A percentile compares a stretch with the other conserved stretches of the same genome.
Conservation (phyloP, 805 yeast species). For the Schwanniomyces sp. region DNA sequence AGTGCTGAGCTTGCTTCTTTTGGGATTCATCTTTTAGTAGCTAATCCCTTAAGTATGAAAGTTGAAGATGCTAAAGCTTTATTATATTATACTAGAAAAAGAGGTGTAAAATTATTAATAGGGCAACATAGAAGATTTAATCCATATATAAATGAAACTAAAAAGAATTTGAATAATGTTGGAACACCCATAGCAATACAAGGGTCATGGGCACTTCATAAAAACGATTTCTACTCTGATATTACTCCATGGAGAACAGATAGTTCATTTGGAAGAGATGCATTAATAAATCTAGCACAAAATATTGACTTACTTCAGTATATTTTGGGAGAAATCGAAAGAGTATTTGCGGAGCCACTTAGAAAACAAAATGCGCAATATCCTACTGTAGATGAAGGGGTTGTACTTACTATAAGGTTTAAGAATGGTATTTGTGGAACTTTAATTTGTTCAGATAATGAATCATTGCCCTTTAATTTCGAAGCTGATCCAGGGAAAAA, state of each 20-base stretch:
- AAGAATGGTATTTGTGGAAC: slow-evolving; percentile 34
- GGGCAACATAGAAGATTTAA: slow-evolving; percentile 43
- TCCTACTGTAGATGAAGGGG: slow-evolving; percentile 38
- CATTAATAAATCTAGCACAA: slow-evolving; percentile 38
- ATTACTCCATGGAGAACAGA: slow-evolving; percentile 33
- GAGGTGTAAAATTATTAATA: slow-evolving; percentile 28
- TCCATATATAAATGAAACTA: slow-evolving; percentile 36
- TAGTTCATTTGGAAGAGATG: slow-evolving; percentile 31
- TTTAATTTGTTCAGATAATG: slow-evolving; percentile 38
- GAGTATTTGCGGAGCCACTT: slow-evolving; percentile 34
- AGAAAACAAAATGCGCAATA: slow-evolving; percentile 23
- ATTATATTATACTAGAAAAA: slow-evolving; percentile 17
- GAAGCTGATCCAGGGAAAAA: slow-evolving; percentile 41
- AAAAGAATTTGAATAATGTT: slow-evolving; percentile 23
- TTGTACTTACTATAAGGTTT: slow-evolving; percentile 31
- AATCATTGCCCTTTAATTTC: slow-evolving; percentile 36
- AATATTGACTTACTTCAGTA: slow-evolving; percentile 38
- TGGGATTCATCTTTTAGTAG: slow-evolving; percentile 35
- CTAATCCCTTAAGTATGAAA: slow-evolving; percentile 33
- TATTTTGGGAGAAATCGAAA: slow-evolving; percentile 35
- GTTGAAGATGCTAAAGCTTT: slow-evolving; percentile 31
- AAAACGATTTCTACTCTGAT: slow-evolving; percentile 31
- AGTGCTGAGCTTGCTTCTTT: slow-evolving; percentile 28
- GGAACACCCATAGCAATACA: slow-evolving; percentile 36
- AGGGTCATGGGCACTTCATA: slow-evolving; percentile 38